These are phyloP conservation scores for Inga oerstediana DNA, from an alignment of 306 rosid genomes.

Conservation along the genomic window DNA sequence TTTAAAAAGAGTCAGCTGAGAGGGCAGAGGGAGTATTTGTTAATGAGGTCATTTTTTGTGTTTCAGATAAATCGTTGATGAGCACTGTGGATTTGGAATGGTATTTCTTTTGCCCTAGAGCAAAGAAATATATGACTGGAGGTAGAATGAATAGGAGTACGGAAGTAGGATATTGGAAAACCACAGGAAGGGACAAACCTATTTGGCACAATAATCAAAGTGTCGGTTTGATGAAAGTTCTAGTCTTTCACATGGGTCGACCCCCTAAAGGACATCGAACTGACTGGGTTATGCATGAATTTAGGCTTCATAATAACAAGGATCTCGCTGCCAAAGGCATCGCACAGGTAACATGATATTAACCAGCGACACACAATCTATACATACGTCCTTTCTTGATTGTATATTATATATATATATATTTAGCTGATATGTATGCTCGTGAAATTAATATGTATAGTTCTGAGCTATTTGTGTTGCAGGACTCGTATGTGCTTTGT, in stretches of 20 bases:
- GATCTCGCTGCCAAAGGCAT: slow-evolving; percentile 12
- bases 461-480: slow-evolving; percentile 26
- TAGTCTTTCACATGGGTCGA: slow-evolving; percentile 47
- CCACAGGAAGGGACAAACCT: slow-evolving; percentile 66
- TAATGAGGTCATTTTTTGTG: not conserved
- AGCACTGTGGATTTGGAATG: slow-evolving; percentile 62
- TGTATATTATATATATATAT: not conserved
- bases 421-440: not conserved
- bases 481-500: slow-evolving; percentile 74
- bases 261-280: slow-evolving; percentile 42
- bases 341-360: slow-evolving; percentile 26
- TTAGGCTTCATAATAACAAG: slow-evolving; percentile 46
- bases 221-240: slow-evolving; percentile 51
- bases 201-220: slow-evolving; percentile 28
- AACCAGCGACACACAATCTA: too few species aligned
- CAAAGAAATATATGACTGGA: slow-evolving; percentile 65
- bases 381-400: too few species aligned
- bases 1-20: too few species aligned
- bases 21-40: not conserved
- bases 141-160: slow-evolving; percentile 60
- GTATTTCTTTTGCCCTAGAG: slow-evolving; percentile 69
- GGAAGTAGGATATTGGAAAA: slow-evolving; percentile 70
- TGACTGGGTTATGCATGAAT: slow-evolving; percentile 69
- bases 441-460: not conserved
- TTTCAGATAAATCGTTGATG: slow-evolving; percentile 55